phyloP scores from a whole-genome alignment of 495 filamentous ascomycete genomes.

The Diplogelasinospora grovesii region DNA sequence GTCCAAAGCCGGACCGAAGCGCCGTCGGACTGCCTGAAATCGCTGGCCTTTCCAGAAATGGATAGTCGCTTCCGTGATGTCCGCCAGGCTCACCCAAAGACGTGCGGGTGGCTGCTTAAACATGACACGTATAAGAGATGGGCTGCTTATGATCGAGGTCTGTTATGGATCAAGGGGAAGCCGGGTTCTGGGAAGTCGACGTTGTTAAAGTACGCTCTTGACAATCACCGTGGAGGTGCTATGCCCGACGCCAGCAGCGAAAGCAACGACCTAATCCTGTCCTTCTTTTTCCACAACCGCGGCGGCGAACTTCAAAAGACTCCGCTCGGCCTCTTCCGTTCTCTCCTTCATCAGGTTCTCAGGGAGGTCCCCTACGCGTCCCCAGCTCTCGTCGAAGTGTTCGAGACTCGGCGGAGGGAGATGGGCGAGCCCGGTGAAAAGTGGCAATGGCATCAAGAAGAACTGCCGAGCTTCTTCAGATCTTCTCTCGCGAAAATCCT shows the following conservation, averaged over 20 bases:
- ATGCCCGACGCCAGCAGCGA: no score
- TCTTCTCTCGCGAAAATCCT: conserved; percentile 10
- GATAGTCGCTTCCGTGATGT: conserved; percentile 16
- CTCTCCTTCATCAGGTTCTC: conserved; percentile 30
- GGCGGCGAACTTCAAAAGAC: conserved; percentile 28
- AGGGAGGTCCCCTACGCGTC: conserved; percentile 12
- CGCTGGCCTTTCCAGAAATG: conserved; percentile 22
- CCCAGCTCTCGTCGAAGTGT: conserved; percentile 12
- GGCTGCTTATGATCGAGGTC: conserved; percentile 19
- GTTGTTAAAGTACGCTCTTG: conserved; percentile 29
- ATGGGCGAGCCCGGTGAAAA: conserved; percentile 11
- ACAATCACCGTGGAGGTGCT: conserved; percentile 5
- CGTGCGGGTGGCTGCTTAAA: conserved; percentile 32
- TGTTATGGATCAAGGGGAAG: conserved; percentile 45
- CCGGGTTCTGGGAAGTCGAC: conserved; percentile 45
- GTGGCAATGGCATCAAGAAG: conserved; percentile 25
- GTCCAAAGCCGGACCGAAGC: conserved; percentile 2
- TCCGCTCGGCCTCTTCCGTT: conserved; percentile 26
- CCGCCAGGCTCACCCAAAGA: conserved; percentile 10
- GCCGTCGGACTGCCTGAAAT: conserved; percentile 14
- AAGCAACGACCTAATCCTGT: conserved; percentile 18
- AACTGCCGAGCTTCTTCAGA: conserved; percentile 11
- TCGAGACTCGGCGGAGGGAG: conserved; percentile 7
- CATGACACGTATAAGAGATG: conserved; percentile 27
- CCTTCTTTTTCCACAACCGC: conserved; percentile 32